A percentile compares a stretch with the other conserved stretches of the same genome.
These are phyloP conservation scores for Raffaelea ambrosiae DNA, from an alignment of 2,329 filamentous ascomycete species.

Conservation along the genomic window DNA sequence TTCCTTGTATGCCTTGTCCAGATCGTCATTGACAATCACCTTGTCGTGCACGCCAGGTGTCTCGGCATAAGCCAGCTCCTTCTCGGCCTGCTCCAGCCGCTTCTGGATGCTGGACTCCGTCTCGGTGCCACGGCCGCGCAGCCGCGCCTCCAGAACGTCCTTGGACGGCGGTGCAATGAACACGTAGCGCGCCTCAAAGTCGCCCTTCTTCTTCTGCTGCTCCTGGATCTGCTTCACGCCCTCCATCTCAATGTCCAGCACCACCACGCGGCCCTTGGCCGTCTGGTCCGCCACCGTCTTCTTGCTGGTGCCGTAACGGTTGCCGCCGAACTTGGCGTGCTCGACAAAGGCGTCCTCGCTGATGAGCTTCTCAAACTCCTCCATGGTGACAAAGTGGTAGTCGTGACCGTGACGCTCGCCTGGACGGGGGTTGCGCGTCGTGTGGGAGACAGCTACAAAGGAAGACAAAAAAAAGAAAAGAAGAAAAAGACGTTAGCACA, in stretches of 20 bases:
- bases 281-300: constrained; percentile 56
- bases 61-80: constrained; percentile 65
- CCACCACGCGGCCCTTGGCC: constrained; percentile 62
- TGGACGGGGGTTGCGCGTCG: constrained; percentile 66
- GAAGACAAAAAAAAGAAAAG: neutral
- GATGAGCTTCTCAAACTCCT: constrained; percentile 60
- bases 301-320: constrained; percentile 80
- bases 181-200: constrained; percentile 67
- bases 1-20: constrained; percentile 40
- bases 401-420: constrained; percentile 70
- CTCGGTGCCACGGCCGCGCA: constrained; percentile 68
- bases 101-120: constrained; percentile 61
- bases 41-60: constrained; percentile 47
- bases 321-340: constrained; percentile 73
- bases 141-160: constrained; percentile 62
- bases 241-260: constrained; percentile 97
- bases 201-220: constrained; percentile 35
- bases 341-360: constrained; percentile 71
- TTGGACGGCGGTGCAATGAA: constrained; percentile 77
- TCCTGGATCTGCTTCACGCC: constrained; percentile 79
- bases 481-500: neutral
- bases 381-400: constrained; percentile 68
- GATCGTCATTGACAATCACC: constrained; percentile 26
- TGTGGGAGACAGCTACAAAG: constrained; percentile 53
- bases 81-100: constrained; percentile 59